These are phyloP conservation scores for Rhizophagus sp. DNA, from an alignment of 192 early-diverging fungal genomes.

Conservation along the genomic window DNA sequence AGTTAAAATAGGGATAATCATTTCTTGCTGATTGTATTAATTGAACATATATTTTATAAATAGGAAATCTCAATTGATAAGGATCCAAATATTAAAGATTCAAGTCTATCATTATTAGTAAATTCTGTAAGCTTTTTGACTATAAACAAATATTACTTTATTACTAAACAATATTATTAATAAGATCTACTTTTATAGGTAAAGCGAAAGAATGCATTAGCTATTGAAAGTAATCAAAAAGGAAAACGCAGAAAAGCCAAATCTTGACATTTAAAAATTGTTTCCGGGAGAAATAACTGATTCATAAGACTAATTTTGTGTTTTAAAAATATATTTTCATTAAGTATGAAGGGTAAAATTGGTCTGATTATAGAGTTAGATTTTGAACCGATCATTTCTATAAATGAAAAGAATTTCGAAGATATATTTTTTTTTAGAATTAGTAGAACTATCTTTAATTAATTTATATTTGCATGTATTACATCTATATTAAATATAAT, in stretches of 20 bases:
- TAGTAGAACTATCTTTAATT: no score
- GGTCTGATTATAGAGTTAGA: no score
- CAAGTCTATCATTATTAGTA: constrained; percentile 54
- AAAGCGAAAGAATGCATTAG: constrained; percentile 61
- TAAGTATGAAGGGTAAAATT: no score
- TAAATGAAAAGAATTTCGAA: no score
- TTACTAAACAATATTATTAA: not conserved
- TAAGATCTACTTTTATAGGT: constrained; percentile 32
- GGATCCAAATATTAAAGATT: constrained; percentile 38
- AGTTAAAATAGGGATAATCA: constrained; percentile 26
- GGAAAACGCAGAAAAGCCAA: constrained; percentile 42
- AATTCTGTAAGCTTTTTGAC: constrained; percentile 47
- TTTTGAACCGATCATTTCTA: no score
- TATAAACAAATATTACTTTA: not conserved
- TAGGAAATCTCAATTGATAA: constrained; percentile 22
- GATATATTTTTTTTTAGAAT: no score
- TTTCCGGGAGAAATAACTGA: no score
- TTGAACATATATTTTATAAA: not conserved
- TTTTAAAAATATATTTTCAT: no score
- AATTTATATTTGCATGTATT: no score
- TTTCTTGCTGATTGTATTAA: constrained; percentile 15
- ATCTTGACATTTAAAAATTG: not conserved
- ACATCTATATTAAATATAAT: no score
- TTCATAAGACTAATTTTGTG: no score
- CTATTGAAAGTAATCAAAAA: constrained; percentile 39